Percentiles rank a stretch among this genome's conserved stretches.
phyloP scores from a whole-genome alignment of 345 rosid species.

The Murraya paniculata region DNA sequence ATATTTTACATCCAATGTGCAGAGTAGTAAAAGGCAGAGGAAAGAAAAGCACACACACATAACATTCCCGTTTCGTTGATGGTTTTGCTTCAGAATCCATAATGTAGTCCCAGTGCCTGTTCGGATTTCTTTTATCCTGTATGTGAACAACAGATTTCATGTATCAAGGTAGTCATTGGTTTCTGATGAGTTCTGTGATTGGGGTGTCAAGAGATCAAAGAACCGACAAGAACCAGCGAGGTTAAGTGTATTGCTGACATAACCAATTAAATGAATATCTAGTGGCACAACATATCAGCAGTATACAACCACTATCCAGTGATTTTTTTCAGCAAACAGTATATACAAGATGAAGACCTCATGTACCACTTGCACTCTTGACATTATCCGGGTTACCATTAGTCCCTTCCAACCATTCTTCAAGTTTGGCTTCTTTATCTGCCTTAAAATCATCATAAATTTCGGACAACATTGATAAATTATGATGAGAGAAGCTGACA shows the following conservation, averaged over 20 bases:
- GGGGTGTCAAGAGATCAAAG: neutral
- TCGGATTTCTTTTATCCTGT: neutral
- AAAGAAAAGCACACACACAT: no score
- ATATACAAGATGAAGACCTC: conserved; percentile 19
- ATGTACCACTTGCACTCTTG: conserved; percentile 3
- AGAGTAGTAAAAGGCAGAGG: neutral
- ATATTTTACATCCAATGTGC: neutral
- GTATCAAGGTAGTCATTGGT: neutral
- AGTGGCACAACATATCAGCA: neutral
- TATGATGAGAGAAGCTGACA: neutral
- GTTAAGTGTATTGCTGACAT: neutral
- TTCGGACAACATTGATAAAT: conserved; percentile 25
- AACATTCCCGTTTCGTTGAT: neutral
- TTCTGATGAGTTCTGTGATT: neutral
- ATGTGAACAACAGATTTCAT: neutral
- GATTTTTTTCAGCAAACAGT: conserved; percentile 2
- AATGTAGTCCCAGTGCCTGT: neutral
- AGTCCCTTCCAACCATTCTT: conserved; percentile 71
- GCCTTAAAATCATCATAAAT: conserved; percentile 65
- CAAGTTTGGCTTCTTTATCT: conserved; percentile 68
- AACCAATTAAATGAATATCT: neutral
- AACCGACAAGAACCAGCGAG: neutral
- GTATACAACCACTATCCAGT: neutral
- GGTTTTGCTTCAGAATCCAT: conserved; percentile 1
- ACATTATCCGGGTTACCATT: conserved; percentile 23